phyloP scores from a whole-genome alignment of 495 filamentous ascomycete genomes.

The Parathielavia appendiculata region DNA sequence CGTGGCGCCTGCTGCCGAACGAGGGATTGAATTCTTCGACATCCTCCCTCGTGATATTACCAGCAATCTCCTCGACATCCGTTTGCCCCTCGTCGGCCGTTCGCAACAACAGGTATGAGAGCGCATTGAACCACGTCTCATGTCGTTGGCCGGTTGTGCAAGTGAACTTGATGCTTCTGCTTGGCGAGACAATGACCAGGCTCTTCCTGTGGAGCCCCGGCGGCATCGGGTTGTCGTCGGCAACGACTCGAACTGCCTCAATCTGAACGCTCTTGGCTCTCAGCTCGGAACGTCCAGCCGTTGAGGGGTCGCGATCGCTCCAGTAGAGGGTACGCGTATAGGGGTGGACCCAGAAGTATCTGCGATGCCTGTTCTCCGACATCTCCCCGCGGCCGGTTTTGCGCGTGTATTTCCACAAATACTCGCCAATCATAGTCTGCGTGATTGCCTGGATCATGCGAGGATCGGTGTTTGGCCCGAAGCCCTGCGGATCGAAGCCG shows the following conservation, averaged over 20 bases:
- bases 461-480: slow-evolving; percentile 71
- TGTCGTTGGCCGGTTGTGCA: slow-evolving; percentile 89
- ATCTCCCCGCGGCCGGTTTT: slow-evolving; percentile 80
- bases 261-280: slow-evolving; percentile 94
- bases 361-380: slow-evolving; percentile 80
- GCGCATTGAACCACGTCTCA: slow-evolving; percentile 97
- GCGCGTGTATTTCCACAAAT: slow-evolving; percentile 97
- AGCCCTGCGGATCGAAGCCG: slow-evolving; percentile 53
- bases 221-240: slow-evolving; percentile 92
- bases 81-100: slow-evolving; percentile 55
- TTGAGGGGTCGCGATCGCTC: slow-evolving; percentile 84
- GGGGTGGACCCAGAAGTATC: slow-evolving; percentile 99
- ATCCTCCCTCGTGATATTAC: slow-evolving; percentile 64
- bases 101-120: slow-evolving; percentile 85
- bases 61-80: slow-evolving; percentile 53
- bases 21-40: slow-evolving; percentile 85
- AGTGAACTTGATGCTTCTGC: slow-evolving; percentile 84
- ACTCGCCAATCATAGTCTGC: slow-evolving; percentile 99
- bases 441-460: slow-evolving; percentile 99
- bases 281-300: slow-evolving; percentile 67
- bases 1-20: slow-evolving; percentile 44
- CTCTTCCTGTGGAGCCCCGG: slow-evolving; percentile 92
- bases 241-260: slow-evolving; percentile 87
- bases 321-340: slow-evolving; percentile 97
- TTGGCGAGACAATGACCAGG: slow-evolving; percentile 82